Evolutionary conservation across 106 monocot genomes (phyloP).

Genomic region (Cymbidium sinense): DNA sequence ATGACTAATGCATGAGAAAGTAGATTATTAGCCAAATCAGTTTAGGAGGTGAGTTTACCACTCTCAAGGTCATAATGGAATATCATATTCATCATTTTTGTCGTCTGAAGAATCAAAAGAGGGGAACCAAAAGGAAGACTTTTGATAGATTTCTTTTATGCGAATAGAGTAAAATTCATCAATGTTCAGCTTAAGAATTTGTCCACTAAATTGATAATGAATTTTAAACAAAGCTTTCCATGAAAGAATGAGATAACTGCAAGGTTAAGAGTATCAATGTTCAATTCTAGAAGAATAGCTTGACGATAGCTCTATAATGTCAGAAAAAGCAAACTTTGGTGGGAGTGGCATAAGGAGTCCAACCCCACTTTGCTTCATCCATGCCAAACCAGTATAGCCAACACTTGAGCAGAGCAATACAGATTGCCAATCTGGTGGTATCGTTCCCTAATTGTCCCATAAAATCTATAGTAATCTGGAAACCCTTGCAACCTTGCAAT

Average conservation of each 20-base stretch:
- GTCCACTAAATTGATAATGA: neutral
- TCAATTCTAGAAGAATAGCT: slow-evolving; percentile 21
- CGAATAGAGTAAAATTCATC: too few relatives aligned
- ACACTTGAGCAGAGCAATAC: slow-evolving; percentile 51
- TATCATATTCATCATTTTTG: too few relatives aligned
- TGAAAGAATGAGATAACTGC: neutral
- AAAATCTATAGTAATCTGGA: slow-evolving; percentile 25
- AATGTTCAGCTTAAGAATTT: too few relatives aligned
- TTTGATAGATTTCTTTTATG: too few relatives aligned
- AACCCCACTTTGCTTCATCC: too few relatives aligned
- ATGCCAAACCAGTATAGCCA: slow-evolving; percentile 68
- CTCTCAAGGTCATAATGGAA: too few relatives aligned
- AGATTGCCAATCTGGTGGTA: slow-evolving; percentile 91
- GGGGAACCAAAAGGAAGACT: too few relatives aligned
- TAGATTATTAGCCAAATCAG: too few relatives aligned
- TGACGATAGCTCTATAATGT: slow-evolving; percentile 4
- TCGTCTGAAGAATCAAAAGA: too few relatives aligned
- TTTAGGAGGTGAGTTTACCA: too few relatives aligned
- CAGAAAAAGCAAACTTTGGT: slow-evolving; percentile 43
- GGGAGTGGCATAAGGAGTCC: too few relatives aligned
- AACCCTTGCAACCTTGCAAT: slow-evolving; percentile 26
- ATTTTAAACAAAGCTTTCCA: neutral
- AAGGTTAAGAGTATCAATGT: slow-evolving; percentile 2
- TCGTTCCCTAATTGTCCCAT: slow-evolving; percentile 17
- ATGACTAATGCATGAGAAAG: too few relatives aligned